A percentile compares a stretch with the other conserved stretches of the same genome.
Conservation (phyloP, 169 alveolate genomes). For the Perkinsus marinus region DNA sequence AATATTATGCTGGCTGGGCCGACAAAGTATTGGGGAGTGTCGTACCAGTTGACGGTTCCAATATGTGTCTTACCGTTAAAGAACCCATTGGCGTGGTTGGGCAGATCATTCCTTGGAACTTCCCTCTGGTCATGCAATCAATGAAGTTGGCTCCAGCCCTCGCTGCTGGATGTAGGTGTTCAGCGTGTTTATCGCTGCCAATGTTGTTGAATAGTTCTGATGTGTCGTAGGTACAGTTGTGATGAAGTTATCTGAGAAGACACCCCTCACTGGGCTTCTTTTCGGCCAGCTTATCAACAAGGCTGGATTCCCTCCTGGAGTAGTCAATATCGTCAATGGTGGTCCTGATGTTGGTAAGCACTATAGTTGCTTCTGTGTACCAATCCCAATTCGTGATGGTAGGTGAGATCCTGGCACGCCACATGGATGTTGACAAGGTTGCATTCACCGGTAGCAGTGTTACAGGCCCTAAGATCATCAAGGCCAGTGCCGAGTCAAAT, state of each 20-base stretch:
- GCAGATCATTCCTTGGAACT: conserved; percentile 74
- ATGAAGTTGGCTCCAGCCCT: conserved; percentile 59
- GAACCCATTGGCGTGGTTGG: conserved; percentile 74
- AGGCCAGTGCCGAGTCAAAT: conserved; percentile 28
- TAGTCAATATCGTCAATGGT: conserved; percentile 58
- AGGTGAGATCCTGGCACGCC: conserved; percentile 44
- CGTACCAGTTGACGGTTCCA: conserved; percentile 32
- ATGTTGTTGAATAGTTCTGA: not conserved
- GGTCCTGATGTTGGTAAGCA: conserved; percentile 33
- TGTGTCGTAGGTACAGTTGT: conserved; percentile 49
- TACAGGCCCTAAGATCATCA: conserved; percentile 43
- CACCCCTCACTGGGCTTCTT: conserved; percentile 58
- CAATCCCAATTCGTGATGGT: not conserved
- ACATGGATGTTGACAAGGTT: conserved; percentile 45
- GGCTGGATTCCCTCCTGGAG: conserved; percentile 73
- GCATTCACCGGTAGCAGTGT: conserved; percentile 71
- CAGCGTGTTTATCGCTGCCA: not conserved
- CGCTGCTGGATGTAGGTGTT: conserved; percentile 36
- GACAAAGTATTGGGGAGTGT: conserved; percentile 50
- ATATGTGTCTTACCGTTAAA: conserved; percentile 35
- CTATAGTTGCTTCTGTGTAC: not conserved
- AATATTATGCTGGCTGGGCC: conserved; percentile 57
- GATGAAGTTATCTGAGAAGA: conserved; percentile 58
- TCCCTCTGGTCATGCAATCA: conserved; percentile 57
- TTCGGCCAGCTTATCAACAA: conserved; percentile 46